Evolutionary conservation across 805 yeast species (phyloP).

Genomic region (Candida awuae): DNA sequence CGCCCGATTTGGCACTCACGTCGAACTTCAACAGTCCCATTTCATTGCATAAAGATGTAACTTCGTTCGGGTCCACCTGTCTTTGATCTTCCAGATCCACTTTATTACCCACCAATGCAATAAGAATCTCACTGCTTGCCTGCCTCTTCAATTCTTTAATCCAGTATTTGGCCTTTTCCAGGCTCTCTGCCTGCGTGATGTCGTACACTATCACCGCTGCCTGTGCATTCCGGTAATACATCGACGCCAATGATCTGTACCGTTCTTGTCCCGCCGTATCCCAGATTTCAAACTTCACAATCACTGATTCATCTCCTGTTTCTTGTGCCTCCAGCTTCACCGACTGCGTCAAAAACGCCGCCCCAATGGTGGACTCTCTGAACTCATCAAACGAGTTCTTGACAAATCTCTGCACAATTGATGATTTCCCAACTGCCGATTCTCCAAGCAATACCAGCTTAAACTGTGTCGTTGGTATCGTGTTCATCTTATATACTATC

Average conservation of each 20-base stretch:
- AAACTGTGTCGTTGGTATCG: conserved; percentile 49
- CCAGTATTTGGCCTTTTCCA: conserved; percentile 68
- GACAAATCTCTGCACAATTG: conserved; percentile 61
- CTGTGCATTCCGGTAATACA: conserved; percentile 76
- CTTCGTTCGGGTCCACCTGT: conserved; percentile 32
- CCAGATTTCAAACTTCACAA: conserved; percentile 71
- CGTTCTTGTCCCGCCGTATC: conserved; percentile 68
- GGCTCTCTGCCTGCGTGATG: conserved; percentile 59
- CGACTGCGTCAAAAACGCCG: conserved; percentile 70
- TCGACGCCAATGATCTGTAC: conserved; percentile 69
- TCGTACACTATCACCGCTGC: conserved; percentile 76
- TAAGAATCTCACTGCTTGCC: conserved; percentile 64
- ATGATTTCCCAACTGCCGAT: conserved; percentile 63
- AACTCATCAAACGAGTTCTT: conserved; percentile 66
- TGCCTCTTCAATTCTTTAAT: conserved; percentile 75
- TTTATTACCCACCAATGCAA: conserved; percentile 80
- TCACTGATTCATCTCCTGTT: conserved; percentile 1
- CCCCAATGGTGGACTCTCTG: conserved; percentile 78
- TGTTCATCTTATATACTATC: no score
- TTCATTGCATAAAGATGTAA: conserved; percentile 47
- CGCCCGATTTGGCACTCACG: conserved; percentile 54
- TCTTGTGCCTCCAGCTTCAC: conserved; percentile 30
- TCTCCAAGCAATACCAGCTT: conserved; percentile 53
- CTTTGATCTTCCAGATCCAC: conserved; percentile 49
- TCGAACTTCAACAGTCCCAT: conserved; percentile 43